Percentiles rank a stretch among this genome's conserved stretches.
Evolutionary conservation across 2,329 filamentous ascomycete species (phyloP).

Genomic region (Arthrinium puccinioides): DNA sequence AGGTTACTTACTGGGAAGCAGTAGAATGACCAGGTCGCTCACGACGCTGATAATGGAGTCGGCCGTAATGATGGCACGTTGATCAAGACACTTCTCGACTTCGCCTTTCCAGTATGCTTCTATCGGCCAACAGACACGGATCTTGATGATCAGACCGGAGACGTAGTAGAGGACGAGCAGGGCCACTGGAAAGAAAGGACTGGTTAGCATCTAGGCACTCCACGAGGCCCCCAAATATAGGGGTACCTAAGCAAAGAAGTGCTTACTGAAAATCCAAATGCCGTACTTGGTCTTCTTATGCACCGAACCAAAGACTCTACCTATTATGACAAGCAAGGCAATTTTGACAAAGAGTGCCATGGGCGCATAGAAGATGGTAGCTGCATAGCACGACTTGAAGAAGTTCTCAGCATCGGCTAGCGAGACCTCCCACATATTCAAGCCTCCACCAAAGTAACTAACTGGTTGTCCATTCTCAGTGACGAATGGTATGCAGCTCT

Average conservation of each 20-base stretch:
- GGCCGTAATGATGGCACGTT: constrained; percentile 21
- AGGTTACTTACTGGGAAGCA: too few relatives aligned
- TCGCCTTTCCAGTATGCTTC: constrained; percentile 29
- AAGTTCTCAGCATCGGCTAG: constrained; percentile 21
- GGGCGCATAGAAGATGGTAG: constrained; percentile 36
- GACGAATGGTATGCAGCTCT: too few relatives aligned
- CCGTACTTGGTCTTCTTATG: constrained; percentile 30
- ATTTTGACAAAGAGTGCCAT: constrained; percentile 34
- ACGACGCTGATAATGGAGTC: constrained; percentile 24
- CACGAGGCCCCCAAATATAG: too few relatives aligned
- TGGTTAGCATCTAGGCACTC: too few relatives aligned
- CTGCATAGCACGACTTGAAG: constrained; percentile 31
- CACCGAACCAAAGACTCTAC: constrained; percentile 31
- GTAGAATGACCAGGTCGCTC: constrained; percentile 22
- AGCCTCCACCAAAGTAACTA: constrained; percentile 25
- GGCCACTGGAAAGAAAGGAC: too few relatives aligned
- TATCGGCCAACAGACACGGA: constrained; percentile 33
- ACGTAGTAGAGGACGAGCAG: constrained; percentile 32
- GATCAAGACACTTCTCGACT: constrained; percentile 25
- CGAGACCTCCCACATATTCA: constrained; percentile 25
- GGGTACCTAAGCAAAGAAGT: too few relatives aligned
- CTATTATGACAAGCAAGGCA: constrained; percentile 35
- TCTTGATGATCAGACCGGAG: constrained; percentile 32
- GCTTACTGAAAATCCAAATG: constrained; percentile 29
- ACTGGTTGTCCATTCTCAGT: too few relatives aligned